A percentile compares a stretch with the other conserved stretches of the same genome.
Evolutionary conservation across 2,329 filamentous ascomycete species (phyloP).

Genomic region (Cladophialophora bantiana): DNA sequence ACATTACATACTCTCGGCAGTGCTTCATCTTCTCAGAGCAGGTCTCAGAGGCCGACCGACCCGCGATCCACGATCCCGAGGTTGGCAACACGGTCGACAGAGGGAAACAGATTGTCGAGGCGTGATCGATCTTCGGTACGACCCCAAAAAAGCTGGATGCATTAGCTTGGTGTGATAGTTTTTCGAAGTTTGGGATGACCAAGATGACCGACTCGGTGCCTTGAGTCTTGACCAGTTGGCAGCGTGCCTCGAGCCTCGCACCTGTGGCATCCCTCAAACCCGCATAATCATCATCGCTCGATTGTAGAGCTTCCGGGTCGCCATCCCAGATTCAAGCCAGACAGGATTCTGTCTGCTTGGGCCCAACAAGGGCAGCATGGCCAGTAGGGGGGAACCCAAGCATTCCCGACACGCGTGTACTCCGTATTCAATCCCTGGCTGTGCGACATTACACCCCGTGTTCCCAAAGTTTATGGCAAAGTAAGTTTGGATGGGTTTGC

Average conservation of each 20-base stretch:
- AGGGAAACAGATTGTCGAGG: conserved; percentile 6
- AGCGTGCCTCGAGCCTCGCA: neutral
- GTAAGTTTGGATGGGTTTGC: conserved; percentile 1
- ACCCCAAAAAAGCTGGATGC: conserved; percentile 6
- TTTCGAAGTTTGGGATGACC: neutral
- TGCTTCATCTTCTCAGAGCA: neutral
- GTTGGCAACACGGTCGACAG: neutral
- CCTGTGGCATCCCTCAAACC: neutral
- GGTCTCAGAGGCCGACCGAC: neutral
- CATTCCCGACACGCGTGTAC: neutral
- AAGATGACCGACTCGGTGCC: neutral
- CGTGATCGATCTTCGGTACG: conserved; percentile 6
- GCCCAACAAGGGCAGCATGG: neutral
- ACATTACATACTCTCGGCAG: neutral
- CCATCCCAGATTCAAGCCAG: neutral
- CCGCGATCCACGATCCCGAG: neutral
- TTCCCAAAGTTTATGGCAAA: conserved; percentile 7
- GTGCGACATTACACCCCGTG: neutral
- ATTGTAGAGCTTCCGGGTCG: neutral
- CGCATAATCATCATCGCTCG: neutral
- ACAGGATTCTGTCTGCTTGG: neutral
- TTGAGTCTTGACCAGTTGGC: neutral
- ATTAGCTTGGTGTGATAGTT: conserved; percentile 5
- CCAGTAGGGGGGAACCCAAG: neutral
- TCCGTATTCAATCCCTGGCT: neutral